These are phyloP conservation scores for Vachellia pachyceras DNA, from an alignment of 306 rosid genomes.

Conservation along the genomic window DNA sequence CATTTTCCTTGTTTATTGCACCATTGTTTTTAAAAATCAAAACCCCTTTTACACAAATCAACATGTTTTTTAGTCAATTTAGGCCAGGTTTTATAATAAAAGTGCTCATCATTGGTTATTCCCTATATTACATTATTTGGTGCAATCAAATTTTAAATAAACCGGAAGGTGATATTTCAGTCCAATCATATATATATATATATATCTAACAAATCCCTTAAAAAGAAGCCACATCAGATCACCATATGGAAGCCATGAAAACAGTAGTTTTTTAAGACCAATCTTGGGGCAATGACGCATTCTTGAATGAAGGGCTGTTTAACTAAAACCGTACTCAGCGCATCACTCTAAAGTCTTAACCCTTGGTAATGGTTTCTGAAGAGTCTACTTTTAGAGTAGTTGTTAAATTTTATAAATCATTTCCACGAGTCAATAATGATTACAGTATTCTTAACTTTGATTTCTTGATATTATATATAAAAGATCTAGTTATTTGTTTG, in stretches of 20 bases:
- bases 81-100: no score
- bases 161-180: no score
- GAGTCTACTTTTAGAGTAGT: background rate
- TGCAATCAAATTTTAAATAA: no score
- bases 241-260: background rate
- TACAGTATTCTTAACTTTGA: background rate
- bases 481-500: background rate
- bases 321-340: background rate
- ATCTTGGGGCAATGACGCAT: background rate
- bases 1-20: no score
- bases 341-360: background rate
- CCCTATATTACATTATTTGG: no score
- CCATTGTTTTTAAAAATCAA: no score
- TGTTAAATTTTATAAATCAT: background rate
- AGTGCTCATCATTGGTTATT: no score
- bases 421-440: background rate
- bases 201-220: no score
- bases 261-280: background rate
- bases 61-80: no score
- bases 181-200: no score
- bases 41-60: no score
- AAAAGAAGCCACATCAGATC: background rate
- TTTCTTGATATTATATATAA: background rate
- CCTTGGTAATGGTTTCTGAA: background rate
- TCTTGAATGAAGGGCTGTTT: background rate